Evolutionary conservation across 2,329 filamentous ascomycete genomes (phyloP), one percentile per base, ranked within the genome.

Genomic region (Neodidymelliopsis sp.): DNA sequence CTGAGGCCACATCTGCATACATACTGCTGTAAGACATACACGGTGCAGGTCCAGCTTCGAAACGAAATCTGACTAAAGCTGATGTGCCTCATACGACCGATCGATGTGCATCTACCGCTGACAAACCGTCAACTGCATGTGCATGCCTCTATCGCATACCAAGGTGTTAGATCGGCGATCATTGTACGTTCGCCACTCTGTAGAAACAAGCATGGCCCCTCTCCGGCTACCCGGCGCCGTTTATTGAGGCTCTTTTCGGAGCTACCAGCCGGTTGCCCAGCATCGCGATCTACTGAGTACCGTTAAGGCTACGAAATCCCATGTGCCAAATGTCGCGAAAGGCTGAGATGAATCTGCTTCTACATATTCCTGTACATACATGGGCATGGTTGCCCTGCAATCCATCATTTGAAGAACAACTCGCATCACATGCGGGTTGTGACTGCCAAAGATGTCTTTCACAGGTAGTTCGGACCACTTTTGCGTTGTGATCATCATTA

Each of bases 201-300:
- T 16, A 13, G 15, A 36, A 30, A 36, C 31, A 38, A 12, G 35
- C 35, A 36, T 41, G 15, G 29, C 15, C 6, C 22, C 33, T 22
- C 11, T 36, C 12, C 24, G 35, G 22, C 25, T 40, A 25, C 35
- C 30, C 16, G 30, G 20, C 35, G 25, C 47, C 41, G 40, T 45
- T 45, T 27, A 10, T 27, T 50, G 47, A 50, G 47, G 35, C 47
- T 50, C 47, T 40, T 45, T 37, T 45, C 47, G 47, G 35, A 12
- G 44, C 15, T 25, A 20, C 29, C 22, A 30, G 24, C 47, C 35
- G 20, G 35, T 7, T 22, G 47, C 47, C 47, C 40, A 45, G 40
- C 38, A 41, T 45, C 36, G 16, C n/a, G 20, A 50, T 18, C 13
- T 23, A 15, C 30, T 31, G 23, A 25, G 23, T 25, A 22, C 29